Base-by-base conservation (phyloP, 371 early-diverging fungal genomes). In the Batkoa obscura region DNA sequence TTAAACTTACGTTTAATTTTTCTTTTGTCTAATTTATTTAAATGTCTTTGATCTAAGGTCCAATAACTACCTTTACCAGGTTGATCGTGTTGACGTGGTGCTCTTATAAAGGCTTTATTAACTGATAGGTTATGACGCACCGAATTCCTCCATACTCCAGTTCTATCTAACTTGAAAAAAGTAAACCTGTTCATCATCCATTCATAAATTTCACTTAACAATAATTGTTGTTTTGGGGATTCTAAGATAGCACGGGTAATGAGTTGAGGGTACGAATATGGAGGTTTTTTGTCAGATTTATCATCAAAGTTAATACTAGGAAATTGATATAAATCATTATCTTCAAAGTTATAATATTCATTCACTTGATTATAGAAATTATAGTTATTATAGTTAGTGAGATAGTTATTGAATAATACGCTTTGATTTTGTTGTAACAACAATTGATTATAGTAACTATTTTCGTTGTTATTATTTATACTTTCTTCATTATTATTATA, bases 1-100 rank as follows among this genome's bases (percentile, higher is more conserved):
- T 23, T 23, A 23, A 23, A 23, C 23, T 23, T 23, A 23, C 23
- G 23, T 23, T 23, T 23, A 23, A 23, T 23, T 23, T 23, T 23
- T 23, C 42, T 9, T n/a, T 41, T 41, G 42, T 41, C 42, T 9
- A 41, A 41, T 41, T n/a, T 9, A 9, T 41, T 41, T 9, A 48
- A 9, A 9, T 48, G 34, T 30, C 17, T 13, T 34, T 48, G 67
- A 52, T 88, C 75, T 8, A 88, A 64, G 2, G 83, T 79, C 99
- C 98, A 98, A 61, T 88, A 95, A 10, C 86, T 78, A 3, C 99
- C 99, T 69, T 99, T 99, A 31, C 99, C 99, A 8, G 88, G 86
- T 55, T 88, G 86, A 56, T 87, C 80, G 45, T 82, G 74, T 0
- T 89, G 85, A 43, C 96, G 73, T 6, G 94, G 94, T 2, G 91